Evolutionary conservation across 495 filamentous ascomycete genomes (phyloP).

Genomic region (Penicillium simplicissimum): DNA sequence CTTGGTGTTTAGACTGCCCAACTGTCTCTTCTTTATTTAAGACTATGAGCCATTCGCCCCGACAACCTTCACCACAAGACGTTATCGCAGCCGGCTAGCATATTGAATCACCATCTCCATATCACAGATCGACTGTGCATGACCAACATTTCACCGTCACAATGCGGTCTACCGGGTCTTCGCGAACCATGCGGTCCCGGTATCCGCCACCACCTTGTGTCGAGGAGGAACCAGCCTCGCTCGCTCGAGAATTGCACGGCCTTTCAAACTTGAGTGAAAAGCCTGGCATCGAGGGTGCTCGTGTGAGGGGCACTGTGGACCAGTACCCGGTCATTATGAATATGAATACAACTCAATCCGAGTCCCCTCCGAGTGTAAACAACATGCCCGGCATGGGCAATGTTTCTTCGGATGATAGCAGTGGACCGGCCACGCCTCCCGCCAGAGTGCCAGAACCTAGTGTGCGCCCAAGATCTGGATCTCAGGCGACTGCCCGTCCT

Average conservation of each 20-base stretch:
- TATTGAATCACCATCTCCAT: background rate
- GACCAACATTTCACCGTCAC: constrained; percentile 13
- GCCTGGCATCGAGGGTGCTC: constrained; percentile 41
- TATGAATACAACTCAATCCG: constrained; percentile 24
- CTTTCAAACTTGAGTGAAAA: constrained; percentile 35
- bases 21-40: constrained; percentile 14
- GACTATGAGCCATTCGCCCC: constrained; percentile 28
- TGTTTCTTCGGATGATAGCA: constrained; percentile 41
- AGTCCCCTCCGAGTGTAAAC: constrained; percentile 13
- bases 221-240: constrained; percentile 46
- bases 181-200: constrained; percentile 14
- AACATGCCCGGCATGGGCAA: constrained; percentile 23
- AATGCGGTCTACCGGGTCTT: constrained; percentile 29
- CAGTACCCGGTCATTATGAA: constrained; percentile 48
- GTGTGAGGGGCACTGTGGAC: constrained; percentile 45
- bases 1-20: constrained; percentile 12
- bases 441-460: constrained; percentile 21
- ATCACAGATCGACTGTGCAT: constrained; percentile 12
- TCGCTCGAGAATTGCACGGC: constrained; percentile 44
- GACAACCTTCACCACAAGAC: constrained; percentile 15
- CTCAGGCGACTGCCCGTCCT: background rate
- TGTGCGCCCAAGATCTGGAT: constrained; percentile 14
- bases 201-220: constrained; percentile 47
- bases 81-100: constrained; percentile 26
- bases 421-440: constrained; percentile 38